A percentile compares a stretch with the other conserved stretches of the same genome.
These are phyloP conservation scores for Hymenoscyphus scutula DNA, from an alignment of 2,329 filamentous ascomycete species.

Conservation along the genomic window DNA sequence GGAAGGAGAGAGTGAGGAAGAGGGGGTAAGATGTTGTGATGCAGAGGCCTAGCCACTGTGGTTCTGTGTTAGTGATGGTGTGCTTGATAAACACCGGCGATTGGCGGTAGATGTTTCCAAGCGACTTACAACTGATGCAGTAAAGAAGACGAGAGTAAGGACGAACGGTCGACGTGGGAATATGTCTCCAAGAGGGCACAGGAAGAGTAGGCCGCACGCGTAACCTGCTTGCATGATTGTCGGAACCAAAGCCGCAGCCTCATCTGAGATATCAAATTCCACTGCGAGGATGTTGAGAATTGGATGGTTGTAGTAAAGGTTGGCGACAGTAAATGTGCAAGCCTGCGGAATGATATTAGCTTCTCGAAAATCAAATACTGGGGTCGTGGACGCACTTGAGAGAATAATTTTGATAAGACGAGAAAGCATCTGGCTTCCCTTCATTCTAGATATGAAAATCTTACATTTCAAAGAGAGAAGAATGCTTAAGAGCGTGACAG, in stretches of 20 bases:
- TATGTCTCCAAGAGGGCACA: conserved; percentile 73
- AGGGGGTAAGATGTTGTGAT: conserved; percentile 61
- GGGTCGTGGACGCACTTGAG: too few species aligned
- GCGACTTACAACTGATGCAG: conserved; percentile 60
- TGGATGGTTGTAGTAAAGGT: conserved; percentile 79
- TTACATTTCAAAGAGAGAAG: too few species aligned
- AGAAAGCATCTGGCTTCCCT: too few species aligned
- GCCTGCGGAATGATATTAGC: conserved; percentile 39
- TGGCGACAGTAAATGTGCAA: conserved; percentile 69
- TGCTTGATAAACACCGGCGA: too few species aligned
- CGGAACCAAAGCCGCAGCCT: conserved; percentile 64
- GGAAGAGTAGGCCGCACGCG: conserved; percentile 65
- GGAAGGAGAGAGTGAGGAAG: conserved; percentile 69
- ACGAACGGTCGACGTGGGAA: conserved; percentile 68
- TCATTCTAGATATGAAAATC: too few species aligned
- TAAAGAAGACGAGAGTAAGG: conserved; percentile 63
- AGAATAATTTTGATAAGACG: too few species aligned
- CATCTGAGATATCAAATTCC: conserved; percentile 69
- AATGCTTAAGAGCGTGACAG: too few species aligned
- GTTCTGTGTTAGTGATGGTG: background rate
- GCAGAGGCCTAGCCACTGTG: conserved; percentile 66
- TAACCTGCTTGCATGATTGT: conserved; percentile 80
- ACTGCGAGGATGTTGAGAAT: conserved; percentile 72
- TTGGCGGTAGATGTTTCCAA: conserved; percentile 4
- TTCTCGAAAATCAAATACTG: background rate